phyloP scores from a whole-genome alignment of 352 stramenopile species.

The Phytophthora quininea region DNA sequence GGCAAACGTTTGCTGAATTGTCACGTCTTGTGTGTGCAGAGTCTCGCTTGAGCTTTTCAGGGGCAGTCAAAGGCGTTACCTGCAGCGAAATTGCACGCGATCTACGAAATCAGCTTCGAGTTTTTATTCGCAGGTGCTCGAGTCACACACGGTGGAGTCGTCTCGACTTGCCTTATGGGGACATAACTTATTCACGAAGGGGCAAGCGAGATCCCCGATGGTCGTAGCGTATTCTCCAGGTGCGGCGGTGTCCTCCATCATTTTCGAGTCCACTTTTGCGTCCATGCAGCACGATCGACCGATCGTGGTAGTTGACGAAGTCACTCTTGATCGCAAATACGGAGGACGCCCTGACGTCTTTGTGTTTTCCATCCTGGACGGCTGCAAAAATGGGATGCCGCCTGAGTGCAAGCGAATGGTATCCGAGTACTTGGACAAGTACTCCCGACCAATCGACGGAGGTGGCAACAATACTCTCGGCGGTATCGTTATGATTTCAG shows the following conservation, averaged over 20 bases:
- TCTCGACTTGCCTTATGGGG: conserved; percentile 30
- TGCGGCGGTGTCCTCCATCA: conserved; percentile 9
- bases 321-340: conserved; percentile 9
- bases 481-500: conserved; percentile 33
- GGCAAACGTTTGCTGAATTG: conserved; percentile 18
- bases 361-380: conserved; percentile 43
- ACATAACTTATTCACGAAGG: conserved; percentile 30
- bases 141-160: neutral
- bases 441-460: neutral
- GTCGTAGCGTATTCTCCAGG: conserved; percentile 30
- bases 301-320: conserved; percentile 36
- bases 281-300: conserved; percentile 28
- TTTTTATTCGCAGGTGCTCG: conserved; percentile 1
- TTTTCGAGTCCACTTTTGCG: conserved; percentile 45
- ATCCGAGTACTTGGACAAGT: neutral
- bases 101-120: conserved; percentile 14
- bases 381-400: conserved; percentile 2
- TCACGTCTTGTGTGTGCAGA: conserved; percentile 13
- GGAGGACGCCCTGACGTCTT: conserved; percentile 34
- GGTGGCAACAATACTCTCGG: neutral
- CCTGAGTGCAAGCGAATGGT: neutral
- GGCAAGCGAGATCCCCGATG: conserved; percentile 9
- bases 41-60: neutral
- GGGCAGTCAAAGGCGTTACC: conserved; percentile 1
- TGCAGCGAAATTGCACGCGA: conserved; percentile 1